phyloP scores from a whole-genome alignment of 129 eudicot genomes.

The Scalesia atractyloides region DNA sequence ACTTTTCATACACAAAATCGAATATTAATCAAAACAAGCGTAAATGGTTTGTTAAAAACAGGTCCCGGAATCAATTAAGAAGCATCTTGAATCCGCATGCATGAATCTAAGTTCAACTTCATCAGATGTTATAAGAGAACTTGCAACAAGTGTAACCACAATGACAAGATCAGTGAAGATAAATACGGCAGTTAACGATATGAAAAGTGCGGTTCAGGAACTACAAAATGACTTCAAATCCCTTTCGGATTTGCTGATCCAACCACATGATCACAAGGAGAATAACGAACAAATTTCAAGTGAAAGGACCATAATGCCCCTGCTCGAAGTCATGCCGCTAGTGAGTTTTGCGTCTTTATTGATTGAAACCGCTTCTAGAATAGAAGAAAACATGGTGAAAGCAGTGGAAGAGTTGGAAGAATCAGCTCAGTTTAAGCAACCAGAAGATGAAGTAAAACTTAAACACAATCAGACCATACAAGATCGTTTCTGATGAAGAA shows the following conservation, averaged over 20 bases:
- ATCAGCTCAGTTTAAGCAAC: conserved; percentile 46
- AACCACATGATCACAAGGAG: conserved; percentile 15
- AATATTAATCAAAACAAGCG: background rate
- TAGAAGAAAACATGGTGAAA: conserved; percentile 56
- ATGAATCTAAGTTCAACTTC: conserved; percentile 48
- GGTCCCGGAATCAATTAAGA: conserved; percentile 52
- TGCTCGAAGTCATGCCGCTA: conserved; percentile 47
- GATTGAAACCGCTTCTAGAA: conserved; percentile 49
- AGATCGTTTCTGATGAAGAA: conserved; percentile 24
- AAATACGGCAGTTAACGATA: conserved; percentile 40
- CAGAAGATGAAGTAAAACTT: conserved; percentile 33
- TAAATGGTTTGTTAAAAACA: conserved; percentile 5
- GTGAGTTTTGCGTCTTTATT: conserved; percentile 64
- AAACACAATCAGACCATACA: conserved; percentile 17
- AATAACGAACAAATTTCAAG: conserved; percentile 22
- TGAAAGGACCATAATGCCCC: conserved; percentile 25
- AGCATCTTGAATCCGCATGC: conserved; percentile 45
- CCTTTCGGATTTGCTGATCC: conserved; percentile 38
- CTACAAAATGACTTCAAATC: conserved; percentile 46
- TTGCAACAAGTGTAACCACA: conserved; percentile 40
- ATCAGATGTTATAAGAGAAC: conserved; percentile 42
- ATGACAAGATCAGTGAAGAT: conserved; percentile 52
- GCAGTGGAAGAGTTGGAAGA: conserved; percentile 57
- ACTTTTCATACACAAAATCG: background rate
- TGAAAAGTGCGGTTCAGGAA: conserved; percentile 45